Percentiles rank a stretch among this genome's conserved stretches.
Evolutionary conservation across 306 rosid genomes (phyloP).

Genomic region (Casuarina cunninghamiana): DNA sequence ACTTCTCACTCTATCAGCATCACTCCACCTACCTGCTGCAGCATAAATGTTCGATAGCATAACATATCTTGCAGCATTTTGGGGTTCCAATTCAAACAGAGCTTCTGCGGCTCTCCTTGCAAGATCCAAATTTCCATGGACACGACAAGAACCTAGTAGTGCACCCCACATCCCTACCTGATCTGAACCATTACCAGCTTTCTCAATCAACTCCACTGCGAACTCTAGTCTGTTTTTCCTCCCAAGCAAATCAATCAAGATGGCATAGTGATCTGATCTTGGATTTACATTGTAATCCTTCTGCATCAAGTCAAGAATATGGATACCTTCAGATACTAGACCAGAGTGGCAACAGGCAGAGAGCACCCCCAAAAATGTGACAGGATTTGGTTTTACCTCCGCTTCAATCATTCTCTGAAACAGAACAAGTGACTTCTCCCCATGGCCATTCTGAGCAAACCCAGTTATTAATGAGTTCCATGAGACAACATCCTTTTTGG

Average conservation of each 20-base stretch:
- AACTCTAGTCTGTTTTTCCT: conserved; percentile 56
- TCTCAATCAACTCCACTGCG: conserved; percentile 47
- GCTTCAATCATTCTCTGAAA: conserved; percentile 56
- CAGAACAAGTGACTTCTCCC: conserved; percentile 40
- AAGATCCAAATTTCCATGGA: conserved; percentile 50
- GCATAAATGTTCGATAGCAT: conserved; percentile 67
- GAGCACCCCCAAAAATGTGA: conserved; percentile 57
- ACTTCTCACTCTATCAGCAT: conserved; percentile 46
- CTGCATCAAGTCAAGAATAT: conserved; percentile 50
- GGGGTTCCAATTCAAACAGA: conserved; percentile 57
- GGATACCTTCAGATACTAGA: conserved; percentile 45
- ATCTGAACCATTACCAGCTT: conserved; percentile 36
- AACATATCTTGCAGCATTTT: conserved; percentile 59
- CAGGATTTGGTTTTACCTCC: conserved; percentile 51
- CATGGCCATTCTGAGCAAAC: conserved; percentile 57
- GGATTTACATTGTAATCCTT: conserved; percentile 40
- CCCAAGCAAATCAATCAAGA: conserved; percentile 61
- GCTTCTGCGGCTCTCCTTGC: conserved; percentile 57
- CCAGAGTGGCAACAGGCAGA: conserved; percentile 68
- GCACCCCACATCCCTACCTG: conserved; percentile 67
- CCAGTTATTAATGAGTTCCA: conserved; percentile 60
- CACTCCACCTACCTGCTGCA: conserved; percentile 54
- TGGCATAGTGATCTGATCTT: conserved; percentile 53
- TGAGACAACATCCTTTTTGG: conserved; percentile 44
- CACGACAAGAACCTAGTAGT: conserved; percentile 54